Percentiles rank a stretch among this genome's conserved stretches.
Evolutionary conservation across 2,329 filamentous ascomycete genomes (phyloP).

Genomic region (Fulvia fulva): DNA sequence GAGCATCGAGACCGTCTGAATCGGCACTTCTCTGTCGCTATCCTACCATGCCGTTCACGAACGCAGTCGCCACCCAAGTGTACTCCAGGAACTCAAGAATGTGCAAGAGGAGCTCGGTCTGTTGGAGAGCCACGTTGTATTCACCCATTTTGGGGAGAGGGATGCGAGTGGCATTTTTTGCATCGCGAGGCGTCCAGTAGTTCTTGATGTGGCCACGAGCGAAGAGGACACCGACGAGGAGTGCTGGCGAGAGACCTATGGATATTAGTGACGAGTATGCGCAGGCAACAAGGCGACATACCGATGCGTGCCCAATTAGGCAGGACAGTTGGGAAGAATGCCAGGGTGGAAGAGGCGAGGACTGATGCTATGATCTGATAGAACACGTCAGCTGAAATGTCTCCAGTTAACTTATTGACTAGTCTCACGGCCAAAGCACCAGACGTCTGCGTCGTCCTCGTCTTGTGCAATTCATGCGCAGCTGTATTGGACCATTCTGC

Average conservation of each 20-base stretch:
- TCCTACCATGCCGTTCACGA: slow-evolving; percentile 28
- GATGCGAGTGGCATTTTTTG: slow-evolving; percentile 27
- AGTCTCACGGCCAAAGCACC: slow-evolving; percentile 37
- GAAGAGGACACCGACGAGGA: slow-evolving; percentile 27
- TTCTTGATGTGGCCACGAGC: slow-evolving; percentile 33
- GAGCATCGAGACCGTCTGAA: background rate
- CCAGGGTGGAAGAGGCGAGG: slow-evolving; percentile 24
- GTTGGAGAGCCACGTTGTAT: slow-evolving; percentile 35
- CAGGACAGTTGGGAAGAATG: slow-evolving; percentile 17
- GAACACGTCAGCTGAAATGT: slow-evolving; percentile 5
- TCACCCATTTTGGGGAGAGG: slow-evolving; percentile 31
- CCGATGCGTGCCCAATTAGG: slow-evolving; percentile 19
- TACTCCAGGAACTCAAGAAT: slow-evolving; percentile 35
- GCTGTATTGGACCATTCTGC: slow-evolving; percentile 43
- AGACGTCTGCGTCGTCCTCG: slow-evolving; percentile 42
- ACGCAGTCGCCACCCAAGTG: slow-evolving; percentile 32
- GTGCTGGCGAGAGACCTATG: slow-evolving; percentile 21
- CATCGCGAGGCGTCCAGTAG: slow-evolving; percentile 34
- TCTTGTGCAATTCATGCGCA: slow-evolving; percentile 42
- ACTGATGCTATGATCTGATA: slow-evolving; percentile 30
- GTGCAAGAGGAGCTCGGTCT: slow-evolving; percentile 32
- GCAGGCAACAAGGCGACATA: background rate
- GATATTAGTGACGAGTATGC: background rate
- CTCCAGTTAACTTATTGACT: background rate
- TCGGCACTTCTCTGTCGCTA: background rate